Conservation (phyloP, 2,329 filamentous ascomycete species). For the Phyllosticta citriasiana region DNA sequence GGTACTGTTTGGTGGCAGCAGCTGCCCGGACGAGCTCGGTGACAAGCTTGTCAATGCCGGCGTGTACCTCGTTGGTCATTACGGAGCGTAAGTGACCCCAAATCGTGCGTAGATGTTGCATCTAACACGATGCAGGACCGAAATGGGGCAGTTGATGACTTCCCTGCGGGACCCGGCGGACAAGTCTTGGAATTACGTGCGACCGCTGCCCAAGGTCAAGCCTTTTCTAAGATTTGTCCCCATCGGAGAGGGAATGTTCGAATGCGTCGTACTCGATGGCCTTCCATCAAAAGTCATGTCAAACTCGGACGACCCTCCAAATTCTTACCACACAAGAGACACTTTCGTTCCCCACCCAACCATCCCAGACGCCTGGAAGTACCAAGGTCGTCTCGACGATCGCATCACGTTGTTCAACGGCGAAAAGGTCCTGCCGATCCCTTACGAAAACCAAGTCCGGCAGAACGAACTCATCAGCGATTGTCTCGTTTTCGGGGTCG, state of each 20-base stretch:
- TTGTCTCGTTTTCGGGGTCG: constrained; percentile 48
- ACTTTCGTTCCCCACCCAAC: constrained; percentile 37
- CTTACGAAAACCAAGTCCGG: constrained; percentile 45
- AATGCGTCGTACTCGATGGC: constrained; percentile 21
- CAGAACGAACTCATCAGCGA: constrained; percentile 45
- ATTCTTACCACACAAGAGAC: constrained; percentile 41
- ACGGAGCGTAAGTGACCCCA: constrained; percentile 39
- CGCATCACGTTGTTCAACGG: constrained; percentile 39
- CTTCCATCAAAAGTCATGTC: constrained; percentile 22
- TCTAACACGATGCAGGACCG: constrained; percentile 35
- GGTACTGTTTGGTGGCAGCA: constrained; percentile 48
- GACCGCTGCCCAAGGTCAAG: constrained; percentile 30
- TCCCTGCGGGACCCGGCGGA: constrained; percentile 44
- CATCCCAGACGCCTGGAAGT: constrained; percentile 37
- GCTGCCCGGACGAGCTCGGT: constrained; percentile 50
- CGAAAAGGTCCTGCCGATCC: constrained; percentile 40
- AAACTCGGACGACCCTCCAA: constrained; percentile 35
- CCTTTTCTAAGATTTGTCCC: constrained; percentile 19
- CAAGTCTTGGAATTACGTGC: constrained; percentile 52
- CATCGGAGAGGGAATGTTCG: background rate
- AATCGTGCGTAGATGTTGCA: background rate
- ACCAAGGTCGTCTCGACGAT: constrained; percentile 38
- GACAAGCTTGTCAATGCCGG: constrained; percentile 43
- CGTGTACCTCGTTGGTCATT: constrained; percentile 47
- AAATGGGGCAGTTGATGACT: constrained; percentile 53